phyloP scores from a whole-genome alignment of 352 stramenopile genomes.

The Phytopythium ostracodes region DNA sequence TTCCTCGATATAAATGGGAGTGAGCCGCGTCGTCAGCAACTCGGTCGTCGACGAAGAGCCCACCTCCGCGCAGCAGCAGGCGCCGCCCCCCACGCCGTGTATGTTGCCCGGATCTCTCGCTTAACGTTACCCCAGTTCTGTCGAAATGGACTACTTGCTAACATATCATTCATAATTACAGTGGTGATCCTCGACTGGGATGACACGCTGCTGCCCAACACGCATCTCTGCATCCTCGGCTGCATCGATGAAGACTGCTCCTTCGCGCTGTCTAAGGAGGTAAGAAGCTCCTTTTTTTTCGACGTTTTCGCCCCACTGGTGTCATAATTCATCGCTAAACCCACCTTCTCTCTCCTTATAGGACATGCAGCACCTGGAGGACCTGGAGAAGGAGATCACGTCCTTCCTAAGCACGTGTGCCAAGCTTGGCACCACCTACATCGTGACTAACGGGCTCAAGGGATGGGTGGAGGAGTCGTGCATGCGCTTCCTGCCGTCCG shows the following conservation, averaged over 20 bases:
- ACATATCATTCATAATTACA: conserved; percentile 6
- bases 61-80: not conserved
- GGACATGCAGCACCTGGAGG: conserved; percentile 21
- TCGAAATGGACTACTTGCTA: no score
- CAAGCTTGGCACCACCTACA: conserved; percentile 38
- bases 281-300: conserved; percentile 1
- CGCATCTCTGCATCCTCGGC: conserved; percentile 53
- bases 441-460: conserved; percentile 67
- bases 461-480: conserved; percentile 78
- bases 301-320: not conserved
- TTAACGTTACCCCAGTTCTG: no score
- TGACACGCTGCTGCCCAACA: conserved; percentile 78
- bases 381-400: conserved; percentile 31
- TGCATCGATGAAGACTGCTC: conserved; percentile 47
- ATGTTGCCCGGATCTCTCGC: not conserved
- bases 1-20: not conserved
- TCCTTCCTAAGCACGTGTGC: conserved; percentile 50
- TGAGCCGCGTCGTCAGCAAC: conserved; percentile 2
- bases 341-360: not conserved
- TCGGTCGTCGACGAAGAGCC: conserved; percentile 1
- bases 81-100: conserved; percentile 1
- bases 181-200: conserved; percentile 83
- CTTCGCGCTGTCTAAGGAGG: conserved; percentile 39
- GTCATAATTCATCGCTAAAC: not conserved
- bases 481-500: conserved; percentile 58